Base-by-base conservation (phyloP, 2,329 filamentous ascomycete species). In the Trichophyton mentagrophytes region DNA sequence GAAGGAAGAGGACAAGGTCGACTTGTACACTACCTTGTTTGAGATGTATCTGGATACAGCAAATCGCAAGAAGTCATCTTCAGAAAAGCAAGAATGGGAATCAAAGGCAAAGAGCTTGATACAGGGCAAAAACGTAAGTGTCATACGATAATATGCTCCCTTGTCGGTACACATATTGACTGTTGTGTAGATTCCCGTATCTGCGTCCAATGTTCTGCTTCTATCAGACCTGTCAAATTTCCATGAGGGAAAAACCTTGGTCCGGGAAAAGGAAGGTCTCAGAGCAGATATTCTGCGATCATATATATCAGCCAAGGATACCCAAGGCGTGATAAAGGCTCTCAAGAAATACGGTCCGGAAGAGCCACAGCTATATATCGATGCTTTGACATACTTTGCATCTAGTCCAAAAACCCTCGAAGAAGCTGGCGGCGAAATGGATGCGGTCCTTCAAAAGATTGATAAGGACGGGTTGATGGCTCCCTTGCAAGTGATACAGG, bases 11-110 rank as follows among this genome's bases (percentile, higher is more conserved):
- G 88, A 96, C 70, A 88, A 85, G 64, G 82, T 86, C 1, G 95
- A 99, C 71, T 80, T 99, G 15, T 93, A 93, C 69, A 97, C 92
- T 0, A 96, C 95, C 0, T 74, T 99, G 13, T 97, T 99, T 69
- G 95, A 99, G 73, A 97, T 99, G 88, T 99, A 97, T 70, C 78
- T 99, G 7, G 88, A 95, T 72, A 93, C 90, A 67, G 88, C 92
- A 22, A 87, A 85, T 62, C 83, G 86, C 61, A 86, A 86, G 68
- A 88, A 85, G 68, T 85, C 85, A 61, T 55, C 73, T 72, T 70
- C 73, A 38, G 81, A 90, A 64, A 85, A 86, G 65, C 82, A 87
- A 66, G 82, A 87, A 65, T 99, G 93, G 92, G 90, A 96, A 70
- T 80, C 80, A 49, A 96, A 95, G 71, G 93, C 93, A 0, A 96